Conservation (phyloP, 2,329 filamentous ascomycete genomes). For the Fusarium sp. region DNA sequence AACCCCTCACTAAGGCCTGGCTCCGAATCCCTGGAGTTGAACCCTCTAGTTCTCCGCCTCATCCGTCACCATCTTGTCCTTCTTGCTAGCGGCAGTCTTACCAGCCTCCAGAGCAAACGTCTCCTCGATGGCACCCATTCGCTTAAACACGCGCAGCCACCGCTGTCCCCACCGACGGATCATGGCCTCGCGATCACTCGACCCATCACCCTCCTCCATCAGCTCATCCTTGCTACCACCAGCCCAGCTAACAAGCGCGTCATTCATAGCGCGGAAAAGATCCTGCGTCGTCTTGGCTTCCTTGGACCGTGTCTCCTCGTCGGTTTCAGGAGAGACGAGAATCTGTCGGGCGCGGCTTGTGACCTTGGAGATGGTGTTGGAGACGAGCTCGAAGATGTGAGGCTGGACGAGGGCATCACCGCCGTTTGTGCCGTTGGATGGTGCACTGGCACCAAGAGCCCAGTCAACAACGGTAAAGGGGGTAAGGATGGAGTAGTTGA, state of each 20-base stretch:
- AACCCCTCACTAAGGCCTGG: neutral
- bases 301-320: conserved; percentile 74
- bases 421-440: conserved; percentile 63
- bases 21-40: conserved; percentile 27
- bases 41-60: conserved; percentile 36
- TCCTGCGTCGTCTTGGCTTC: conserved; percentile 82
- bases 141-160: conserved; percentile 87
- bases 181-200: conserved; percentile 69
- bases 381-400: conserved; percentile 90
- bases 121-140: conserved; percentile 89
- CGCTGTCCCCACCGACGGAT: conserved; percentile 84
- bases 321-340: conserved; percentile 69
- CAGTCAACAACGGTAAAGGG: conserved; percentile 89
- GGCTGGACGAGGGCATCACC: conserved; percentile 77
- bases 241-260: conserved; percentile 79
- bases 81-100: conserved; percentile 31
- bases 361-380: conserved; percentile 90
- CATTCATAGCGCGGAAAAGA: conserved; percentile 84
- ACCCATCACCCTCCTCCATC: conserved; percentile 75
- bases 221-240: conserved; percentile 79
- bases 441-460: conserved; percentile 74
- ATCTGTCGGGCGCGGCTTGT: conserved; percentile 88
- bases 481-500: conserved; percentile 96
- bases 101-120: conserved; percentile 62
- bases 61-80: conserved; percentile 35